Evolutionary conservation across 2,329 filamentous ascomycete genomes (phyloP).

Genomic region (Coleophoma cylindrospora): DNA sequence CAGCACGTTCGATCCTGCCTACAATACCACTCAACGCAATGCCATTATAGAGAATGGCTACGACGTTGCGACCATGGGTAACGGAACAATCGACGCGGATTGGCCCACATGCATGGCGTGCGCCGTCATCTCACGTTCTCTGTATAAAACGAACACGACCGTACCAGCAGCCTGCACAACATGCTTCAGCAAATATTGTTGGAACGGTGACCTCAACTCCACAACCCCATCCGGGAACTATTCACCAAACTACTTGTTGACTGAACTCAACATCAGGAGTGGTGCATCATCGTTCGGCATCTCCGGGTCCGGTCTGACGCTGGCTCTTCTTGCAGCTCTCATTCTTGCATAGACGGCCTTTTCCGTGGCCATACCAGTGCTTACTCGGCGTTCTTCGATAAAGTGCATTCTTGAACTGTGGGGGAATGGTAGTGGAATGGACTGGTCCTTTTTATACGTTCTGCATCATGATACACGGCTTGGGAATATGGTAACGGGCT

Average conservation of each 20-base stretch:
- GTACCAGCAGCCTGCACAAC: constrained; percentile 67
- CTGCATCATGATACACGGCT: too few relatives aligned
- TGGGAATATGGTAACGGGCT: too few relatives aligned
- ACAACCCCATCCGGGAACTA: constrained; percentile 13
- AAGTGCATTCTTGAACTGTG: too few relatives aligned
- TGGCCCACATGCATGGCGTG: constrained; percentile 88
- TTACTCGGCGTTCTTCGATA: too few relatives aligned
- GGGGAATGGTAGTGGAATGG: too few relatives aligned
- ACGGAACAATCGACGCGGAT: constrained; percentile 65
- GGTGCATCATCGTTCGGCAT: neutral
- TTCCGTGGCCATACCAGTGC: too few relatives aligned
- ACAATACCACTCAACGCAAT: constrained; percentile 64
- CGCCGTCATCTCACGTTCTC: constrained; percentile 73
- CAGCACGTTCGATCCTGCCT: constrained; percentile 67
- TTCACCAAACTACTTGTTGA: constrained; percentile 8
- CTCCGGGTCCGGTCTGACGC: neutral
- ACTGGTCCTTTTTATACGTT: too few relatives aligned
- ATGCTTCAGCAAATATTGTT: constrained; percentile 86
- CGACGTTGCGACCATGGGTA: constrained; percentile 76
- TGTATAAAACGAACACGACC: constrained; percentile 62
- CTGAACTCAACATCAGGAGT: neutral
- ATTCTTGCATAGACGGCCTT: neutral
- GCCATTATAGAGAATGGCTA: constrained; percentile 83
- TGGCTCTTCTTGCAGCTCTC: neutral
- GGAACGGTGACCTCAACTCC: constrained; percentile 59